These are phyloP conservation scores for Yamadazyma diospyri DNA, from an alignment of 1,139 yeast species.

Conservation along the genomic window DNA sequence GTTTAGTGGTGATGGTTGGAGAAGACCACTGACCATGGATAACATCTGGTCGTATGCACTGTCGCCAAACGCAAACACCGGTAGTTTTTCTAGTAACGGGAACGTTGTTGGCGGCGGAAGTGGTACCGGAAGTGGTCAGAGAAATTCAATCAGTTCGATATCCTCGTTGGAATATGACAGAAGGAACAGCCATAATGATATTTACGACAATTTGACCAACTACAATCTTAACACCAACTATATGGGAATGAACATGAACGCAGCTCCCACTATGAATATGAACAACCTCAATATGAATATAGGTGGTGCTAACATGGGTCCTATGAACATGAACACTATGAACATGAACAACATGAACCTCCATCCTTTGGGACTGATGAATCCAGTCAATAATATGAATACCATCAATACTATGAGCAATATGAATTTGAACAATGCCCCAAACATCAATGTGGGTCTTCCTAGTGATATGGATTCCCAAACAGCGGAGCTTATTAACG, in stretches of 20 bases:
- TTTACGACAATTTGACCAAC: slow-evolving; percentile 4
- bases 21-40: slow-evolving; percentile 13
- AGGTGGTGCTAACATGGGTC: neutral
- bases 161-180: slow-evolving; percentile 8
- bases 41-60: slow-evolving; percentile 12
- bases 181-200: slow-evolving; percentile 12
- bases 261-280: neutral
- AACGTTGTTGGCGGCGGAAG: neutral
- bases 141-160: slow-evolving; percentile 4
- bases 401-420: slow-evolving; percentile 6
- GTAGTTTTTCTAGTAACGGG: neutral
- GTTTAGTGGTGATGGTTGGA: slow-evolving; percentile 5
- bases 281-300: neutral
- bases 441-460: neutral
- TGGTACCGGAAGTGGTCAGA: slow-evolving; percentile 1
- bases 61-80: neutral
- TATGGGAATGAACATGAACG: neutral
- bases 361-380: neutral
- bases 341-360: neutral
- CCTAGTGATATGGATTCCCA: slow-evolving; percentile 4
- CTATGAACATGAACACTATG: neutral
- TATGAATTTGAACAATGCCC: neutral
- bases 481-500: slow-evolving; percentile 24
- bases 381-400: slow-evolving; percentile 8
- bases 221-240: neutral